A percentile compares a stretch with the other conserved stretches of the same genome.
Conservation (phyloP, 495 filamentous ascomycete species). For the Chaetomium cochliodes region DNA sequence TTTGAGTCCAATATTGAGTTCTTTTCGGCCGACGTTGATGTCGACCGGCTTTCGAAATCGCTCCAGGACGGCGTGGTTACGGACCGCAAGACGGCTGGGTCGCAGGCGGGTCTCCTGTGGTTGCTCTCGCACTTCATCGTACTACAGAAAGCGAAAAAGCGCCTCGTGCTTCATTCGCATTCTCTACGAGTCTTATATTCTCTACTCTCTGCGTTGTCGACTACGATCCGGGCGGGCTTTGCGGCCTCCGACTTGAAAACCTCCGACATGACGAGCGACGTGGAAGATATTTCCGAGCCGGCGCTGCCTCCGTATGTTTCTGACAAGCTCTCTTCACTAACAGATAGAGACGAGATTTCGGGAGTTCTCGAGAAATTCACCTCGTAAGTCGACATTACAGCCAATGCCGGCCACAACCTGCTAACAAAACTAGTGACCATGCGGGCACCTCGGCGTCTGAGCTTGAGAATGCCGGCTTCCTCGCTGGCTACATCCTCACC, state of each 20-base stretch:
- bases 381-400: constrained; percentile 31
- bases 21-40: constrained; percentile 28
- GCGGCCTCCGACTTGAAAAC: constrained; percentile 11
- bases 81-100: constrained; percentile 22
- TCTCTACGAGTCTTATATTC: constrained; percentile 30
- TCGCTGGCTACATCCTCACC: constrained; percentile 85
- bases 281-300: constrained; percentile 17
- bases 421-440: constrained; percentile 33
- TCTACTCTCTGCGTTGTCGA: constrained; percentile 30
- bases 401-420: constrained; percentile 20
- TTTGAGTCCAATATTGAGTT: constrained; percentile 26
- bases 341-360: constrained; percentile 43
- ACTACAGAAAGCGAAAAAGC: constrained; percentile 55
- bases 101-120: constrained; percentile 58
- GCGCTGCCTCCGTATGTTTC: constrained; percentile 37
- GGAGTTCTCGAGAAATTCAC: constrained; percentile 41
- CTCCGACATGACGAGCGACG: constrained; percentile 12
- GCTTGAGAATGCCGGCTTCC: constrained; percentile 62
- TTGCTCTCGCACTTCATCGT: constrained; percentile 79
- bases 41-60: constrained; percentile 33
- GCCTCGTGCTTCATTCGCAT: constrained; percentile 21
- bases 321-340: constrained; percentile 37
- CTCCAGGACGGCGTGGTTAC: constrained; percentile 15
- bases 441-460: constrained; percentile 33
- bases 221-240: constrained; percentile 30